Base-by-base conservation (phyloP, 345 rosid genomes). In the Alliaria petiolata region DNA sequence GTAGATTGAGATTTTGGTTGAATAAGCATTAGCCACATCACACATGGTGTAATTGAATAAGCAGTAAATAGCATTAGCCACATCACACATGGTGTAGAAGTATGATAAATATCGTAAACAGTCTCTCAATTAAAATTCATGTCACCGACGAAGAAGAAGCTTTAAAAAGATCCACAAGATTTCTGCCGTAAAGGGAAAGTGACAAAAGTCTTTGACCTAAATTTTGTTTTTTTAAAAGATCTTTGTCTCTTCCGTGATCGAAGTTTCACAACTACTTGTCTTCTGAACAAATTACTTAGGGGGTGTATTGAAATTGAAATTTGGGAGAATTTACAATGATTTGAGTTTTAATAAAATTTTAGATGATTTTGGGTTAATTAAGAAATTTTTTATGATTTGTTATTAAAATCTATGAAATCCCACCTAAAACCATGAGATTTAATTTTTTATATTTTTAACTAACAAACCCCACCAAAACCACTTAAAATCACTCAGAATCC, bases 91-190 rank as follows among this genome's bases (percentile, higher is more conserved):
- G 45, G 35, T 14, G 54, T 71, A 10, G 25, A 49, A 40, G 33
- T 22, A 39, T 50, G 52, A 71, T 43, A 54, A 63, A 22, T 31
- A 22, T 31, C 20, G 35, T 52, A 26, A 51, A 22, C 25, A 22
- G 25, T 22, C 34, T 51, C 56, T 35, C 19, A 7, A 39, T 22
- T 33, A 16, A 59, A 20, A 8, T 43, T 59, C 34, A 74, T 65
- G 72, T 57, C 78, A 74, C 78, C 78, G 72, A 74, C 77, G 60
- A 57, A n/a, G 45, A 28, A 14, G 66, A 65, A 74, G 52, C 67
- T 74, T 74, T 57, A 74, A 65, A 59, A 34, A 74, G 77, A 72
- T 50, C 50, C 72, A 65, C 78, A 74, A 65, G 72, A 66, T 19
- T 38, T 47, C 66, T 74, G 78, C 60, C 52, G 34, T 73, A n/a